Base-by-base conservation (phyloP, 1,284 basidiomycete species). In the Moniliophthora roreri region DNA sequence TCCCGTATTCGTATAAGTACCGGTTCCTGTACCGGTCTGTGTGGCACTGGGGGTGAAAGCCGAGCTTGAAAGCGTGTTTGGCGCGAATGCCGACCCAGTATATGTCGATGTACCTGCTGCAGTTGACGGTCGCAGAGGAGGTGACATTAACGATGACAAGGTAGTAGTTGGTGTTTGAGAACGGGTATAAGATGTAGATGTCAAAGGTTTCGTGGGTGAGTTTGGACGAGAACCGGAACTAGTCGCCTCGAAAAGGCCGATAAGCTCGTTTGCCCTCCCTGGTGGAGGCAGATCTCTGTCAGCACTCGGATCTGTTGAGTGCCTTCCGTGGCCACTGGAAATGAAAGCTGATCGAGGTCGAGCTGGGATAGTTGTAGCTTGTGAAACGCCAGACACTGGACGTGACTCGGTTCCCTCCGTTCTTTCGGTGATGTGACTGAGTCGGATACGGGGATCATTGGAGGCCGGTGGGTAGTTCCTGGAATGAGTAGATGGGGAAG, bases 191-290 rank as follows among this genome's bases (percentile, higher is more conserved):
- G 50, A 57, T 37, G 53, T 51, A 39, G 32, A 48, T 8, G 48
- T 50, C n/a, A 47, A 52, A 18, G 37, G 45, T 51, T 56, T 54
- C 20, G 58, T 57, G 11, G 52, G 54, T 11, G 54, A 59, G 18
- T 44, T 46, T 7, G 56, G 83, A 11, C 74, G 66, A 9, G 70
- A 60, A 35, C 60, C 62, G 3, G 54, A 42, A 11, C 42, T 42
- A 16, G 76, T 80, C 28, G 84, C 78, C 60, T 91, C 89, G 56
- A 90, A 91, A 39, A 85, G 81, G 0, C 89, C 87, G 40, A 88
- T 87, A 39, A 91, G 75, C 54, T 87, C 82, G 13, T 79, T 85
- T 0, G 87, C 78, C 15, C 85, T 79, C 32, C 81, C 80, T 6
- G 80, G 82, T 39, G 71, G 73, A 18, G 82, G 82, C 16, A 79